Percentiles rank a stretch among this genome's conserved stretches.
phyloP scores from a whole-genome alignment of 371 early-diverging fungal genomes.

The Zopfochytrium polystomum region DNA sequence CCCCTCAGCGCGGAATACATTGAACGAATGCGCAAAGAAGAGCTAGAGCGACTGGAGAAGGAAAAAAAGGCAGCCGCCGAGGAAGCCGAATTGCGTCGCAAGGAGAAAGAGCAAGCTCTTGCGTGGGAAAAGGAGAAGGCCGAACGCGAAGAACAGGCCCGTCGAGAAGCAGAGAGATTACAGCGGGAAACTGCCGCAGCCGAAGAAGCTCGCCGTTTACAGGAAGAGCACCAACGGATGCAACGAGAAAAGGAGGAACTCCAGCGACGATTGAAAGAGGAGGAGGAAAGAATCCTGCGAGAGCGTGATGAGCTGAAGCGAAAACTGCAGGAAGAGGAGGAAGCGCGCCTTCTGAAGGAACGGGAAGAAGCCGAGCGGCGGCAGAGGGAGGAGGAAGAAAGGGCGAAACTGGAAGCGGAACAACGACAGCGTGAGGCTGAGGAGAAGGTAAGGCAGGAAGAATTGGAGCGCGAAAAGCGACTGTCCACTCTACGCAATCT shows the following conservation, averaged over 20 bases:
- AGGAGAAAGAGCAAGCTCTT: neutral
- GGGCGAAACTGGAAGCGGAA: neutral
- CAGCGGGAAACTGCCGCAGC: too few species aligned
- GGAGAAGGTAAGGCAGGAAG: constrained; percentile 1
- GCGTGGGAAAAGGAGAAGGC: neutral
- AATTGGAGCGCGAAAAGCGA: neutral
- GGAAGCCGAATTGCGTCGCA: neutral
- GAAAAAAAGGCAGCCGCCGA: too few species aligned
- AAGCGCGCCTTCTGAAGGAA: neutral
- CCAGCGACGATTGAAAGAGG: neutral
- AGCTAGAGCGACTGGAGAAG: too few species aligned
- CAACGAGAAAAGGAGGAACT: neutral
- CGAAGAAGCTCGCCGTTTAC: neutral
- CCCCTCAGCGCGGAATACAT: too few species aligned
- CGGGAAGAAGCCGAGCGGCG: constrained; percentile 9
- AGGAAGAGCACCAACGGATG: neutral
- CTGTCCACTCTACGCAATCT: constrained; percentile 6
- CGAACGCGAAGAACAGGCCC: neutral
- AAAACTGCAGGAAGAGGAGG: neutral
- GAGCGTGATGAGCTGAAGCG: neutral
- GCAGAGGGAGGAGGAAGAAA: constrained; percentile 12
- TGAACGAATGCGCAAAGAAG: too few species aligned
- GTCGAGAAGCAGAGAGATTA: too few species aligned
- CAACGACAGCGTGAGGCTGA: constrained; percentile 6
- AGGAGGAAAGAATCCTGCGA: neutral